A percentile compares a stretch with the other conserved stretches of the same genome.
These are phyloP conservation scores for Arthrobotrys sphaeroides DNA, from an alignment of 2,329 filamentous ascomycete genomes.

Conservation along the genomic window DNA sequence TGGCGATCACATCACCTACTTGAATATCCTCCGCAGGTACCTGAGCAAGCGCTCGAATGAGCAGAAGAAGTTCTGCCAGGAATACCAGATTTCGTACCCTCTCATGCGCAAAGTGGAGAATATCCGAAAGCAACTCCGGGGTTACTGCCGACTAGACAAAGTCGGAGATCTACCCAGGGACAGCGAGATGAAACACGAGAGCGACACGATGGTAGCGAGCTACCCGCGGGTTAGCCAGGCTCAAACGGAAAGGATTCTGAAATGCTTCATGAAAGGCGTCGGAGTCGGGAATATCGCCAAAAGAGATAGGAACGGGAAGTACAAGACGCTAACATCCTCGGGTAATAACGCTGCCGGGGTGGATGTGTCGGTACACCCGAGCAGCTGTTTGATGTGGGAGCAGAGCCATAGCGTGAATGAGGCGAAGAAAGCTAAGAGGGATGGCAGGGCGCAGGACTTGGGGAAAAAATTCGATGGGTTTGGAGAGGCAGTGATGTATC, in stretches of 20 bases:
- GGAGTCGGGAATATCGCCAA: constrained; percentile 72
- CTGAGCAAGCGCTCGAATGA: constrained; percentile 53
- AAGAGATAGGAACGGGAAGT: constrained; percentile 70
- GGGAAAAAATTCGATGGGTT: constrained; percentile 35
- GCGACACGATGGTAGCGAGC: constrained; percentile 47
- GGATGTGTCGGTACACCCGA: constrained; percentile 67
- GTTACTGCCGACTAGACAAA: constrained; percentile 45
- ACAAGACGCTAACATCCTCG: constrained; percentile 64
- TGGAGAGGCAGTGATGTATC: constrained; percentile 67
- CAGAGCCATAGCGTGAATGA: constrained; percentile 31
- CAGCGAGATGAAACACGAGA: constrained; percentile 49
- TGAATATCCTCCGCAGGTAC: constrained; percentile 56
- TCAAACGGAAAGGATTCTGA: constrained; percentile 66
- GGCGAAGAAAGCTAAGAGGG: constrained; percentile 27
- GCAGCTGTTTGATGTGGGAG: constrained; percentile 64
- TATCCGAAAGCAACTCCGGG: constrained; percentile 52
- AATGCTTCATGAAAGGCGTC: constrained; percentile 69
- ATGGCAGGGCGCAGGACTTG: constrained; percentile 56
- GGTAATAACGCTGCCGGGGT: constrained; percentile 55
- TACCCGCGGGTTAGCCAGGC: constrained; percentile 40
- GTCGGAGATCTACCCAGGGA: constrained; percentile 39
- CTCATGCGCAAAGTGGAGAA: constrained; percentile 49
- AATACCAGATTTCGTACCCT: constrained; percentile 51
- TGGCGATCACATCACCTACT: constrained; percentile 57
- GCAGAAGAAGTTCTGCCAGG: constrained; percentile 56